Evolutionary conservation across 2,329 filamentous ascomycete species (phyloP).

Genomic region (Escovopsis weberi): DNA sequence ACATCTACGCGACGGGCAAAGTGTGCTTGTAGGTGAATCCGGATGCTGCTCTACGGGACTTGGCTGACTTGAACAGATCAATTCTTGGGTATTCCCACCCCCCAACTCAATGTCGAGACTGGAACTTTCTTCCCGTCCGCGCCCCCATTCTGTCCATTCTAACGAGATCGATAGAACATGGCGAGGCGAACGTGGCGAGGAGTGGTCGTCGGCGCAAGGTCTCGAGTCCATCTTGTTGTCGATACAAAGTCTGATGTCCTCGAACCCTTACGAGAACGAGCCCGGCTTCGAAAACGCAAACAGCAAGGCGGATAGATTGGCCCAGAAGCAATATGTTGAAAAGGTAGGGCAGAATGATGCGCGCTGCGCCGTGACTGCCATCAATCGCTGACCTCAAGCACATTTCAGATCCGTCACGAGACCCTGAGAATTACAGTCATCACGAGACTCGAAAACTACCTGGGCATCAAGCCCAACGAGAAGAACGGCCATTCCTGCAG

Average conservation of each 20-base stretch:
- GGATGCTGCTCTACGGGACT: background rate
- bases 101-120: background rate
- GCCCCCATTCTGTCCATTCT: background rate
- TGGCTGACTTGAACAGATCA: slow-evolving; percentile 38
- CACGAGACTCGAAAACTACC: slow-evolving; percentile 65
- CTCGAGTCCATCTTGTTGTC: slow-evolving; percentile 88
- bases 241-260: slow-evolving; percentile 90
- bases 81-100: slow-evolving; percentile 58
- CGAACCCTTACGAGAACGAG: slow-evolving; percentile 91
- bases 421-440: slow-evolving; percentile 76
- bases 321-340: slow-evolving; percentile 59
- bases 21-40: slow-evolving; percentile 63
- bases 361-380: background rate
- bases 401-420: slow-evolving; percentile 69
- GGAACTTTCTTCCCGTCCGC: background rate
- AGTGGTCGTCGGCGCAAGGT: slow-evolving; percentile 94
- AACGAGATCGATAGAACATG: slow-evolving; percentile 54
- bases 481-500: slow-evolving; percentile 12
- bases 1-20: slow-evolving; percentile 83
- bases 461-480: slow-evolving; percentile 47
- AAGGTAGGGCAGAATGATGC: slow-evolving; percentile 42
- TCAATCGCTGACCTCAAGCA: slow-evolving; percentile 5
- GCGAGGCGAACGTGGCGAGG: slow-evolving; percentile 76
- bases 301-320: slow-evolving; percentile 51
- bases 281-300: slow-evolving; percentile 77